Evolutionary conservation across 2,329 filamentous ascomycete species (phyloP), one percentile per base, ranked within the genome.

Genomic region (Ophiostoma fasciatum): DNA sequence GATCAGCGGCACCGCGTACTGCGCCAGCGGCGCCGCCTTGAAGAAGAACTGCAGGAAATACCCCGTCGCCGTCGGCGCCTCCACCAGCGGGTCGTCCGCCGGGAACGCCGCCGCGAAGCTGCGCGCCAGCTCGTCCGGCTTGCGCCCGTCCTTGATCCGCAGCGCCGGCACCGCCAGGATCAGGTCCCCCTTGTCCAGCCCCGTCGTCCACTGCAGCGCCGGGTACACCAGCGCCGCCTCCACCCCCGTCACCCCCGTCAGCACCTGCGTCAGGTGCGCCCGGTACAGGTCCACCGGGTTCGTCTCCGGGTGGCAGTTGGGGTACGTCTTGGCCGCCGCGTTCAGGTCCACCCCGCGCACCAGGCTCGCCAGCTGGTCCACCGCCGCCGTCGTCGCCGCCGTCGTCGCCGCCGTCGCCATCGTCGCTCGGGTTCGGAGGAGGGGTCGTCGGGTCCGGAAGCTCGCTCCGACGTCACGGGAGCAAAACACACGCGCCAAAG

Each of bases 231-330:
- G 73, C 36, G 67, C 62, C 23, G 66, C 55, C 39, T 82, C 78
- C 20, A 83, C 78, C 17, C 78, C 79, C 3, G 78, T 82, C 41
- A 84, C 68, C 15, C 71, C 62, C 23, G 71, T 62, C 28, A 92
- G 61, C 33, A 82, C 62, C 28, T 77, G 65, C 42, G 80, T 76
- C 44, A 92, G 71, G 53, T 87, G 79, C 26, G 75, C 72, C 41
- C 83, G 71, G 65, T 85, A 92, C 42, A 88, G 67, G 50, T 90
- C 83, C 49, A 82, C 64, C 4, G 80, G 78, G 60, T 90, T 90
- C 47, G 70, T 60, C 21, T 77, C 67, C 37, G 81, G 80, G 51
- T 78, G 63, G 48, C 66, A 72, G 51, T 64, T 64, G 27, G 72
- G 66, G 51, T 63, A 76, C 40, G 52, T 54, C 35, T 58, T 52